Evolutionary conservation across 208 protist species (phyloP).

Genomic region (Acanthamoeba triangularis): DNA sequence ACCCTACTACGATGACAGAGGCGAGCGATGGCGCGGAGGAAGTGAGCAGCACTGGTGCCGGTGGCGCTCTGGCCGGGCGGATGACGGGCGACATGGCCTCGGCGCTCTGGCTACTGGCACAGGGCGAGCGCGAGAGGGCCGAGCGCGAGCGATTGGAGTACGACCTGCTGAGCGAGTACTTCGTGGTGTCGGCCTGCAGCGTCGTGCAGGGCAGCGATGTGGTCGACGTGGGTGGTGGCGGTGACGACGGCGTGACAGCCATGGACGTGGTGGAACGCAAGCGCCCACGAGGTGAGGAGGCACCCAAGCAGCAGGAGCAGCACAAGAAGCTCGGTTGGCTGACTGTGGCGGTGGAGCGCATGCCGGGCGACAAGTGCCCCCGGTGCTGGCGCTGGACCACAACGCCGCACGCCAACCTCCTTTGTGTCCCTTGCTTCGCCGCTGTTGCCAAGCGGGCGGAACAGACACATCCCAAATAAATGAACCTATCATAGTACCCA

Average conservation of each 20-base stretch:
- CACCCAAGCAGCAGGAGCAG: too few relatives aligned
- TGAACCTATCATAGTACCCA: too few relatives aligned
- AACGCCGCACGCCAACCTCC: background rate
- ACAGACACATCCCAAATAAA: too few relatives aligned
- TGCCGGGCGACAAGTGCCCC: constrained; percentile 14
- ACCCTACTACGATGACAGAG: background rate
- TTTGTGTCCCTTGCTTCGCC: background rate
- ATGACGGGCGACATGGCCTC: background rate
- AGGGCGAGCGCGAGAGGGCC: background rate
- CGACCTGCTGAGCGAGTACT: constrained; percentile 37
- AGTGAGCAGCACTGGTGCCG: too few relatives aligned
- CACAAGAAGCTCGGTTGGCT: background rate
- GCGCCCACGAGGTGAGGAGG: background rate
- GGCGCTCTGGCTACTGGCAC: background rate
- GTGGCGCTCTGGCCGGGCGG: background rate
- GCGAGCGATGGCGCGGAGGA: background rate
- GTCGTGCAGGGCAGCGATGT: background rate
- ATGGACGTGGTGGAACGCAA: background rate
- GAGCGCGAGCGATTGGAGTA: constrained; percentile 9
- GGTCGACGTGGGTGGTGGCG: background rate
- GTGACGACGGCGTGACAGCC: too few relatives aligned
- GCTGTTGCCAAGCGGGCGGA: background rate
- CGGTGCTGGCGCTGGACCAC: constrained; percentile 11
- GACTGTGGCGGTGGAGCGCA: background rate
- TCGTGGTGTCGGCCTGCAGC: background rate